Percentiles rank a stretch among this genome's conserved stretches.
Conservation (phyloP, 164 flowering plant species). For the Vitis rupestris region DNA sequence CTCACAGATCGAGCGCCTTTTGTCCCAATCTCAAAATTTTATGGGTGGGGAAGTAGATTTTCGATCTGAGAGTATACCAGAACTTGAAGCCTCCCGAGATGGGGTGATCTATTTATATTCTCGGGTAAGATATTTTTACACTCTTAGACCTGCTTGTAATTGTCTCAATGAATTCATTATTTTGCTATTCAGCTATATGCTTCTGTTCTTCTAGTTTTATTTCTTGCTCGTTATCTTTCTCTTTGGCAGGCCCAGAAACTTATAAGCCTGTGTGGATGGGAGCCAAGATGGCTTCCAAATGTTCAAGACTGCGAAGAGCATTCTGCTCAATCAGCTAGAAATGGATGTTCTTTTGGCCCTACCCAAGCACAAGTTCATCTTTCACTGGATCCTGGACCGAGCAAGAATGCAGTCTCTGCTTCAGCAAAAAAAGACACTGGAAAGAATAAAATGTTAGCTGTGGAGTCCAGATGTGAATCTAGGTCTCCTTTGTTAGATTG, state of each 20-base stretch:
- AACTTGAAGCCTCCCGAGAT: conserved; percentile 53
- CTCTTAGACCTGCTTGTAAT: conserved; percentile 5
- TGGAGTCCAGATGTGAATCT: conserved; percentile 60
- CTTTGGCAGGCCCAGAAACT: conserved; percentile 80
- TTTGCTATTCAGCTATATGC: not conserved
- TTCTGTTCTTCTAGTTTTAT: conserved; percentile 4
- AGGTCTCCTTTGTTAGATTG: conserved; percentile 92
- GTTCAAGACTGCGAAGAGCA: conserved; percentile 95
- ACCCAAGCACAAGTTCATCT: conserved; percentile 33
- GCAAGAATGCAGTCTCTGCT: conserved; percentile 61
- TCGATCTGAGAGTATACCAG: conserved; percentile 54
- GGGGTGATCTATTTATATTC: conserved; percentile 45
- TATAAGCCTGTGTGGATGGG: conserved; percentile 99
- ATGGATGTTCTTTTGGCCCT: conserved; percentile 77
- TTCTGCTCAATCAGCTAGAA: conserved; percentile 92
- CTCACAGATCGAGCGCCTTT: conserved; percentile 70
- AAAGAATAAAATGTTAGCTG: conserved; percentile 43
- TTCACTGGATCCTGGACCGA: conserved; percentile 48
- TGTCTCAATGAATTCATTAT: not conserved
- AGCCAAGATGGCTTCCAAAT: conserved; percentile 91
- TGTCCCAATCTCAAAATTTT: conserved; percentile 46
- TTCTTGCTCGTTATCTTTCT: not conserved
- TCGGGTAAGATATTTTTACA: conserved; percentile 47
- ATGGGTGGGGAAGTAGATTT: conserved; percentile 47
- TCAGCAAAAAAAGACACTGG: conserved; percentile 60